Evolutionary conservation across 768 basidiomycete species (phyloP).

Genomic region (Tylopilus subfusipes): DNA sequence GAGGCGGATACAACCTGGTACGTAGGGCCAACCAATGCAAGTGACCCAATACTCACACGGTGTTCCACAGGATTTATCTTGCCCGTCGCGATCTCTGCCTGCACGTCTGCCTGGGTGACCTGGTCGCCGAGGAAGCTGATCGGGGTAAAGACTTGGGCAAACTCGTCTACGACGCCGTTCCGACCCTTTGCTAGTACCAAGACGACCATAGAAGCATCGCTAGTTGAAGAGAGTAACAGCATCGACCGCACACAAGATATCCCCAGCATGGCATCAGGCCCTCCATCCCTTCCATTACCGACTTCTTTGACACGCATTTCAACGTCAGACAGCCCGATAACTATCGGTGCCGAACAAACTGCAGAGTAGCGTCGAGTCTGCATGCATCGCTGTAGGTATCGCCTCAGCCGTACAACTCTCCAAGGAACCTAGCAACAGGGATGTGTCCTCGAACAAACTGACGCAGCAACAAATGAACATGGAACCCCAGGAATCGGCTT

Average conservation of each 20-base stretch:
- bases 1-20: no score
- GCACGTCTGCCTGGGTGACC: no score
- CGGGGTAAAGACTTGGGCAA: no score
- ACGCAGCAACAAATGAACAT: not conserved
- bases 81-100: no score
- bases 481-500: not conserved
- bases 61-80: no score
- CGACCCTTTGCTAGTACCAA: not conserved
- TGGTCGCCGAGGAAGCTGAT: no score
- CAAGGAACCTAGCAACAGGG: not conserved
- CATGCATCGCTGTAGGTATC: not conserved
- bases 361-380: not conserved
- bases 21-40: no score
- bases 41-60: no score
- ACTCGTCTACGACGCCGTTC: no score
- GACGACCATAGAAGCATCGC: not conserved
- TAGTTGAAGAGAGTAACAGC: not conserved
- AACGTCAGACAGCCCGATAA: not conserved
- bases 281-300: no score
- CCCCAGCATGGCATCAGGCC: not conserved
- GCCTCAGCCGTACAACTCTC: not conserved
- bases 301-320: no score
- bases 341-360: not conserved
- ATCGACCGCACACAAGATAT: not conserved
- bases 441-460: not conserved